Conservation (phyloP, 345 rosid genomes). For the Abelmoschus esculentus region DNA sequence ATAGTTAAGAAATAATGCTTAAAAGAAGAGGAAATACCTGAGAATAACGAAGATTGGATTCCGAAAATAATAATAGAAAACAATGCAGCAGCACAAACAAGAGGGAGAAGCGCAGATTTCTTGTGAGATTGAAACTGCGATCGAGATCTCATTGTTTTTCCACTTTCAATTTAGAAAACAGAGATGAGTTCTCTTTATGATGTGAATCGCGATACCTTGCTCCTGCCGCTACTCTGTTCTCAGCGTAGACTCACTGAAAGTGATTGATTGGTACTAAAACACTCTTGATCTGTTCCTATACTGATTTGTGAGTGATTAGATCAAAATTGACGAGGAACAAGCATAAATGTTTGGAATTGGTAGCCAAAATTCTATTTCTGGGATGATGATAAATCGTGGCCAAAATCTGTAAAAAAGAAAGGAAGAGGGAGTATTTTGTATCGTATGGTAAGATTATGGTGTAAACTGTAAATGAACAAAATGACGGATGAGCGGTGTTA, state of each 20-base stretch:
- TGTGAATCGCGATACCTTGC: not conserved
- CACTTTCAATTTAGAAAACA: not conserved
- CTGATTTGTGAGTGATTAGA: no score
- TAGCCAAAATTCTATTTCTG: not conserved
- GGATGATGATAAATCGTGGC: no score
- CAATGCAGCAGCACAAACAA: constrained; percentile 43
- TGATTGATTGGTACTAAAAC: not conserved
- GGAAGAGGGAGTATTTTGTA: no score
- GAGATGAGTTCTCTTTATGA: no score
- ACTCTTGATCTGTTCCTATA: no score
- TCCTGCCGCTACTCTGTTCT: not conserved
- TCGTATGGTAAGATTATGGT: no score
- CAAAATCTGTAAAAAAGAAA: no score
- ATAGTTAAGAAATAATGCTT: no score
- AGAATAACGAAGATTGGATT: constrained; percentile 60
- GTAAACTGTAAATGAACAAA: no score
- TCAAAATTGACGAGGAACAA: not conserved
- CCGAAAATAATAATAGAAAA: constrained; percentile 52
- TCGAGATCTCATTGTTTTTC: constrained; percentile 41
- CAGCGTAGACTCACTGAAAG: not conserved
- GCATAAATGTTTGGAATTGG: not conserved
- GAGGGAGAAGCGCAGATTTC: constrained; percentile 45
- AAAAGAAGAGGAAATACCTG: constrained; percentile 31
- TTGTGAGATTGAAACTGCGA: constrained; percentile 25
- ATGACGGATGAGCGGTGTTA: no score